These are phyloP conservation scores for Gastroboletus turbinatus DNA, from an alignment of 1,284 basidiomycete genomes.

Conservation along the genomic window DNA sequence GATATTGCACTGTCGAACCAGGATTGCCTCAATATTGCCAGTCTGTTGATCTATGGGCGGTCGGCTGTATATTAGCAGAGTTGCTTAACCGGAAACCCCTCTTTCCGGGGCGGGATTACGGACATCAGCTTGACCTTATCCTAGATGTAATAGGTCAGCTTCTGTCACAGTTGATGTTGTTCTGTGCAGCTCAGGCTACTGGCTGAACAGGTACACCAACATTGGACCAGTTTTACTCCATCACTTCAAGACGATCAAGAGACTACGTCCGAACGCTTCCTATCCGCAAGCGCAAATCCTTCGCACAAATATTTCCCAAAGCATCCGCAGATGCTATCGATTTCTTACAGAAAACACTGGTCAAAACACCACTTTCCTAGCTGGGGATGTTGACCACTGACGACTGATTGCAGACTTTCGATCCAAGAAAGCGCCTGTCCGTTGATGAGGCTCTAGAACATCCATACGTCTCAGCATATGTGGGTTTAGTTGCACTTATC, in stretches of 20 bases:
- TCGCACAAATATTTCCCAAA: conserved; percentile 65
- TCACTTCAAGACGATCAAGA: conserved; percentile 79
- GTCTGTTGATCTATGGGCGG: conserved; percentile 84
- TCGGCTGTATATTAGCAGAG: conserved; percentile 89
- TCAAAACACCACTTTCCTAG: conserved; percentile 34
- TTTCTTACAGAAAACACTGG: conserved; percentile 80
- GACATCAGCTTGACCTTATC: conserved; percentile 84
- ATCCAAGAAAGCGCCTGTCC: conserved; percentile 83
- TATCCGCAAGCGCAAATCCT: conserved; percentile 64
- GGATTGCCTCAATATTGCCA: conserved; percentile 29
- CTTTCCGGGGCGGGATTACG: conserved; percentile 88
- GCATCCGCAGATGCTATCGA: conserved; percentile 77
- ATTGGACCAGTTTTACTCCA: conserved; percentile 85
- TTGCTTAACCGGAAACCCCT: conserved; percentile 78
- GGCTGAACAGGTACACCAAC: conserved; percentile 64
- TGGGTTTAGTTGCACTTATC: conserved; percentile 33
- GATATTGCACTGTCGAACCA: conserved; percentile 3
- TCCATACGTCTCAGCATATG: conserved; percentile 64
- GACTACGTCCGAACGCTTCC: conserved; percentile 82
- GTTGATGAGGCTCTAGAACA: conserved; percentile 86
- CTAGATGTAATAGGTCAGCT: conserved; percentile 76
- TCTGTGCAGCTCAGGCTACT: background rate
- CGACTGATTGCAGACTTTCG: conserved; percentile 58
- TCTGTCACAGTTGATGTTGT: background rate
- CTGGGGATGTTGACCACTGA: background rate